Base-by-base conservation (phyloP, 441 rosid genomes). In the Theobroma grandiflorum region DNA sequence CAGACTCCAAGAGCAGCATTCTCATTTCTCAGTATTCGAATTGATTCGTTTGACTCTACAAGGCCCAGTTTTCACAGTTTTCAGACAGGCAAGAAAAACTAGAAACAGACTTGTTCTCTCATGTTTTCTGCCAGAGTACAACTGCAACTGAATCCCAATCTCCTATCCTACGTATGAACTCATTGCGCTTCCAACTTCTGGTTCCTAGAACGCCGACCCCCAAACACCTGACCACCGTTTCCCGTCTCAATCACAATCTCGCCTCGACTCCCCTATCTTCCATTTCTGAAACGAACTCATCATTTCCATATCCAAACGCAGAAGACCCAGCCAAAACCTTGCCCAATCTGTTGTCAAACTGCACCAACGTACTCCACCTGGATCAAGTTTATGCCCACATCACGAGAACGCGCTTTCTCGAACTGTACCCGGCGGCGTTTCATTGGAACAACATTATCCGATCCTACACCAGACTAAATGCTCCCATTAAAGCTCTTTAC, bases 371-470 rank as follows among this genome's bases (percentile, higher is more conserved):
- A 15, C 86, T 63, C 42, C 84, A 87, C 38, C 78, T 94, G 72
- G 84, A 86, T 80, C 89, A 83, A 62, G 80, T 90, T 79, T 87
- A 88, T 81, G 93, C 89, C 61, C 91, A 82, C 45, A 83, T 92
- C 16, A 66, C 89, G 81, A 87, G 87, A 20, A 89, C 87, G 65
- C 75, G 77, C 10, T 26, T 91, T 64, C 91, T 92, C n/a, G 79
- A 81, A 16, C 62, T 84, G 10, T 72, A 75, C 57, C 74, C 85
- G 0, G 80, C 65, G 58, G 72, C 96, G 26, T 89, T 92, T 72
- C 89, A 90, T 65, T 91, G 91, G 91, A 95, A 94, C 86, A 90
- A 91, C 73, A 74, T 95, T 66, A 88, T 92, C 57, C 87, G 99
- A 77, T 86, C 94, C 5, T 95, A 91, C 77, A 76, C 91, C 12